Evolutionary conservation across 1,284 basidiomycete genomes (phyloP).

Genomic region (Leucoagaricus sp.): DNA sequence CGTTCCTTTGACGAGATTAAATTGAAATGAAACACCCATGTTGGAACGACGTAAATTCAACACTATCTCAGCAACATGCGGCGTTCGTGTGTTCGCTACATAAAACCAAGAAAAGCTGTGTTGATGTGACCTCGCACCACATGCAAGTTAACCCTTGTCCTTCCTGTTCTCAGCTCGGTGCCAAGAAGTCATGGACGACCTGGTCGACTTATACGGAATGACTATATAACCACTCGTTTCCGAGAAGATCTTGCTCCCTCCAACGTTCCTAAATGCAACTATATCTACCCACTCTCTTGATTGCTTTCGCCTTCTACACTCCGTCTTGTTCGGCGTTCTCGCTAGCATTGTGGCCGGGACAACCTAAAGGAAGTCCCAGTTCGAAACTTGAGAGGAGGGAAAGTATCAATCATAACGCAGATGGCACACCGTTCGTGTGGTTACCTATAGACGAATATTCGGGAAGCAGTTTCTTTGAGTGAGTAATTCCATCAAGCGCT

Average conservation of each 20-base stretch:
- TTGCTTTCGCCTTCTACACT: too few relatives aligned
- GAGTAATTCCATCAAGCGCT: slow-evolving; percentile 14
- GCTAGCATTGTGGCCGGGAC: background rate
- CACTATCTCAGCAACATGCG: background rate
- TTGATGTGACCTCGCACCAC: background rate
- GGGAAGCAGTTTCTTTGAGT: slow-evolving; percentile 58
- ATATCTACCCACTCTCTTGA: too few relatives aligned
- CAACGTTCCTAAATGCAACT: too few relatives aligned
- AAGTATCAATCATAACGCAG: slow-evolving; percentile 27
- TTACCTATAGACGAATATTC: slow-evolving; percentile 53
- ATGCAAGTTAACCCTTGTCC: background rate
- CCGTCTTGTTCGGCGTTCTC: background rate
- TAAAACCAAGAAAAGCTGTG: background rate
- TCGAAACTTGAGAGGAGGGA: background rate
- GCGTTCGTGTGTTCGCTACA: background rate
- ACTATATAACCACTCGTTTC: too few relatives aligned
- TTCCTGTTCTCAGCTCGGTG: background rate
- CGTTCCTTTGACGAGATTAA: too few relatives aligned
- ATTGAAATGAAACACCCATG: too few relatives aligned
- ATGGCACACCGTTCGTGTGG: slow-evolving; percentile 54
- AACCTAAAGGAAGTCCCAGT: background rate
- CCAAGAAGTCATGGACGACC: slow-evolving; percentile 2
- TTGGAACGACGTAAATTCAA: too few relatives aligned
- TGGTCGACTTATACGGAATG: too few relatives aligned
- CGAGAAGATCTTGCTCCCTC: too few relatives aligned